Base-by-base conservation (phyloP, 2,329 filamentous ascomycete genomes). In the Colletotrichum destructivum region DNA sequence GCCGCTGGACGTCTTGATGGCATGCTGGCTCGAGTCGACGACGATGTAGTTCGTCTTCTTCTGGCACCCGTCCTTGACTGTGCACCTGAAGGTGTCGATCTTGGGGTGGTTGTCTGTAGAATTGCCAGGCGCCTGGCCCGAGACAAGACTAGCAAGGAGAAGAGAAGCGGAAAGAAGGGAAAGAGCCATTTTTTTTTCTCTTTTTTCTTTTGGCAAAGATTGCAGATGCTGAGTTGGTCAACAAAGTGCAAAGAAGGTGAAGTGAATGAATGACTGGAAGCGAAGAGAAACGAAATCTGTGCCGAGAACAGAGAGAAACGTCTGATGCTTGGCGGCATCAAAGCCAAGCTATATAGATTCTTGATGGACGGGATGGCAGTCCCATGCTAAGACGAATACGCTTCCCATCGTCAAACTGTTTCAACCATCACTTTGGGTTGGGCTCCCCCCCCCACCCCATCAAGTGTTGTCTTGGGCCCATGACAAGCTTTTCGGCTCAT, bases 21-120 rank as follows among this genome's bases (percentile, higher is more conserved):
- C 76, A 75, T 85, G 84, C 70, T 81, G 78, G 62, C 81, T 78
- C 42, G 84, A 81, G 77, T 89, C 87, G 8, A 88, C 78, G 15
- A 89, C 87, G 49, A 89, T 74, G n/a, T 84, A 86, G 54, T 84
- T 88, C 69, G 82, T 81, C 70, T 84, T 81, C 31, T 79, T 72
- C 49, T 81, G 81, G 80, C 88, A 89, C 31, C 88, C 88, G 54
- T 78, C 80, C 6, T 76, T 77, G 35, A 81, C 85, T 52, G 85
- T 87, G 79, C 87, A 89, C 72, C 84, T 83, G 78, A 82, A 87
- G 11, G 87, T 88, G 11, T 81, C 83, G 57, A 89, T 78, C 74
- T 82, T 82, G 40, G 87, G 87, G 70, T 88, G 86, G 31, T 81
- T 80, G 74, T 88, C 85, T 6, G 62, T 18, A 78, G 63, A 15